Conservation (phyloP, 768 basidiomycete species). For the Sporobolomyces phaffii region DNA sequence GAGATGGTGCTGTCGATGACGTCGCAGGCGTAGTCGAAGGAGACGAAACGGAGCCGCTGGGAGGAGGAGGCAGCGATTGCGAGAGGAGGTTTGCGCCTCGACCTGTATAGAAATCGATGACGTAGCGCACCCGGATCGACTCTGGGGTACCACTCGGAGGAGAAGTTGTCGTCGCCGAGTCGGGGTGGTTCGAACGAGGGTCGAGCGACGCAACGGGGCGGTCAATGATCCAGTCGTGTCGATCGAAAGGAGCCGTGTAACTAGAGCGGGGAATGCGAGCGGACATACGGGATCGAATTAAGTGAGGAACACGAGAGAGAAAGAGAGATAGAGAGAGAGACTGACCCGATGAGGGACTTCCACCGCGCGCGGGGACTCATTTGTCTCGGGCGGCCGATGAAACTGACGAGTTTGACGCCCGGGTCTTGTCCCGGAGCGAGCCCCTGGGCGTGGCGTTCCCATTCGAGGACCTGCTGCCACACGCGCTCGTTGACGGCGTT, state of each 20-base stretch:
- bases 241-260: slow-evolving; percentile 88
- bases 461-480: slow-evolving; percentile 73
- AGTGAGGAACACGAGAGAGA: no score
- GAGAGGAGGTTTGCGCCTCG: slow-evolving; percentile 45
- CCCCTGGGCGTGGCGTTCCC: slow-evolving; percentile 55
- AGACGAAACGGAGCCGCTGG: neutral
- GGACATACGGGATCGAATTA: neutral
- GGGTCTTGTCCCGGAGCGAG: slow-evolving; percentile 32
- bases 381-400: slow-evolving; percentile 80
- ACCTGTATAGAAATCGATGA: slow-evolving; percentile 97
- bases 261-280: slow-evolving; percentile 50
- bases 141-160: neutral
- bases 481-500: slow-evolving; percentile 97
- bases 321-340: slow-evolving; percentile 30
- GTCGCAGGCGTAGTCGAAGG: neutral
- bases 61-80: slow-evolving; percentile 9
- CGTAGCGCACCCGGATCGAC: slow-evolving; percentile 78
- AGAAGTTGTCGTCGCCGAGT: neutral
- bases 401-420: slow-evolving; percentile 73
- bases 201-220: no score
- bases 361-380: slow-evolving; percentile 71
- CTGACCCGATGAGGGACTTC: slow-evolving; percentile 80
- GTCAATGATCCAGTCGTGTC: slow-evolving; percentile 95
- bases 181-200: no score
- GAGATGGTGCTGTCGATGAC: neutral